These are phyloP conservation scores for Cantharellus cinnabarinus DNA, from an alignment of 768 basidiomycete genomes.

Conservation along the genomic window DNA sequence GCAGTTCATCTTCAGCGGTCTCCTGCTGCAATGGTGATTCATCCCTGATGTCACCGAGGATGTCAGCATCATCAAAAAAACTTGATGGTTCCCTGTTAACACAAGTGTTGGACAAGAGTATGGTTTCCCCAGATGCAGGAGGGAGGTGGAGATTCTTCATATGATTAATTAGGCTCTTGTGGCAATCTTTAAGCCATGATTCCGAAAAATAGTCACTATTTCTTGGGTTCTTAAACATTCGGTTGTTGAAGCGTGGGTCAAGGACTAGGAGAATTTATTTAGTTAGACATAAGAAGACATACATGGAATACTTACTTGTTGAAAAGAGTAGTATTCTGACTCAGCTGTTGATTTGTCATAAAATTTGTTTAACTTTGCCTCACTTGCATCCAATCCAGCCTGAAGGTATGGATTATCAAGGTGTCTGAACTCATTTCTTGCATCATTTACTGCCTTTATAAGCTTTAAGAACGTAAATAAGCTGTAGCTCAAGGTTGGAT, in stretches of 20 bases:
- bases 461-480: neutral
- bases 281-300: neutral
- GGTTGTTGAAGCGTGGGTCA: neutral
- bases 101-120: no score
- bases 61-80: neutral
- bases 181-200: neutral
- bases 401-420: no score
- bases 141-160: neutral
- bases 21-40: neutral
- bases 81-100: neutral
- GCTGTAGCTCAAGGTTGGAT: neutral
- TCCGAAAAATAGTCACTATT: neutral
- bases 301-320: neutral
- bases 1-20: neutral
- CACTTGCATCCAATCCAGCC: neutral
- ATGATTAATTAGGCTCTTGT: neutral
- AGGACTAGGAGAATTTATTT: neutral
- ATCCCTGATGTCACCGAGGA: neutral
- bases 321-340: slow-evolving; percentile 1
- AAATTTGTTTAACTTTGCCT: slow-evolving; percentile 1
- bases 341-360: slow-evolving; percentile 1
- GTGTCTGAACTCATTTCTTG: no score
- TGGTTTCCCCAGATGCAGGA: no score
- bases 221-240: neutral
- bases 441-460: no score